These are phyloP conservation scores for Cladosporium sp. DNA, from an alignment of 2,329 filamentous ascomycete species.

Conservation along the genomic window DNA sequence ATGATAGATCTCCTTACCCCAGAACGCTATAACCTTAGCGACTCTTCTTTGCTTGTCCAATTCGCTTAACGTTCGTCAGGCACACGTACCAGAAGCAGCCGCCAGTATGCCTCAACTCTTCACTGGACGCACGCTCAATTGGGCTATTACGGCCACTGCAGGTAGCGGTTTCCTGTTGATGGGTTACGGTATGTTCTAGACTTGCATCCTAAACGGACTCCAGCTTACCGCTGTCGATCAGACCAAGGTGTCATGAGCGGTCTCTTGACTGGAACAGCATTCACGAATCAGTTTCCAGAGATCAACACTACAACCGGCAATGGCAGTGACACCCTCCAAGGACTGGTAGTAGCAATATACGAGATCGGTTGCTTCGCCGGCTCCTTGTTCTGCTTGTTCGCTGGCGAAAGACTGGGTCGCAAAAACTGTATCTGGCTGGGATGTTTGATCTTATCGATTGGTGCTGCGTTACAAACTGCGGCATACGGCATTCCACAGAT, in stretches of 20 bases:
- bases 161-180: slow-evolving; percentile 20
- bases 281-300: slow-evolving; percentile 15
- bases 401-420: slow-evolving; percentile 32
- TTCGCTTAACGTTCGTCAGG: background rate
- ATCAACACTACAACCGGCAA: slow-evolving; percentile 18
- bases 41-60: background rate
- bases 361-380: slow-evolving; percentile 32
- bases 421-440: slow-evolving; percentile 31
- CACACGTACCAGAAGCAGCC: background rate
- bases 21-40: background rate
- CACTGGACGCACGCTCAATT: slow-evolving; percentile 17
- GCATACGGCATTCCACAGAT: slow-evolving; percentile 48
- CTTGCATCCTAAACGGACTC: background rate
- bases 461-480: slow-evolving; percentile 34
- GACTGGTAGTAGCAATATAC: slow-evolving; percentile 22
- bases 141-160: slow-evolving; percentile 21
- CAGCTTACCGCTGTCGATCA: background rate
- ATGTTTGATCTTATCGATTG: slow-evolving; percentile 39
- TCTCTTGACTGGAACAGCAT: background rate
- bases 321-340: slow-evolving; percentile 14
- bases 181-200: slow-evolving; percentile 21
- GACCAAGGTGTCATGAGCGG: slow-evolving; percentile 28
- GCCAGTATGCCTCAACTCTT: slow-evolving; percentile 17
- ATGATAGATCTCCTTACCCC: slow-evolving; percentile 3
- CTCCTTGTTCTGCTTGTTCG: slow-evolving; percentile 28